Conservation (phyloP, 2,329 filamentous ascomycete genomes). For the Aspergillus ochraceoroseus region DNA sequence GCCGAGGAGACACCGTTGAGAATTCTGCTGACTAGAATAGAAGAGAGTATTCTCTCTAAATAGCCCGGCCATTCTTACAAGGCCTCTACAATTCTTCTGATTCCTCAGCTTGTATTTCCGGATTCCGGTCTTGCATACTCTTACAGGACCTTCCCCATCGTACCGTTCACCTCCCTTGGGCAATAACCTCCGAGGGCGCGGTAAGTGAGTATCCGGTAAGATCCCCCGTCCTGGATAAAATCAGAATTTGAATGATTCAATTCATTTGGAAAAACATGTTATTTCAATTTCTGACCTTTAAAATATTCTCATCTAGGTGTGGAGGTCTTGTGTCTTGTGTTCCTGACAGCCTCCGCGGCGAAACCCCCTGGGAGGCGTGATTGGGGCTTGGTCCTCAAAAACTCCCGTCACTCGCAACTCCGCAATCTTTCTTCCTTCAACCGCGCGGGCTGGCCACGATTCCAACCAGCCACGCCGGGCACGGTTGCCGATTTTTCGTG, state of each 20-base stretch:
- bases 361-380: conserved; percentile 27
- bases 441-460: conserved; percentile 32
- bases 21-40: conserved; percentile 1
- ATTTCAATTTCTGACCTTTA: conserved; percentile 7
- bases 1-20: background rate
- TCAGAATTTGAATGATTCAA: conserved; percentile 3
- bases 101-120: background rate
- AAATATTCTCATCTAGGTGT: conserved; percentile 8
- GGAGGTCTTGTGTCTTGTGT: conserved; percentile 15
- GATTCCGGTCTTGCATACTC: background rate
- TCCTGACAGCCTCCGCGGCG: conserved; percentile 19
- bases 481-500: conserved; percentile 27
- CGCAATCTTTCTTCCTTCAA: conserved; percentile 28
- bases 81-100: background rate
- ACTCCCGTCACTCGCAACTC: conserved; percentile 25
- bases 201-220: conserved; percentile 11
- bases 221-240: background rate
- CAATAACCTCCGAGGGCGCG: conserved; percentile 4
- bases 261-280: background rate
- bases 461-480: conserved; percentile 31
- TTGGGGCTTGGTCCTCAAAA: conserved; percentile 26
- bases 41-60: background rate
- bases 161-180: conserved; percentile 4
- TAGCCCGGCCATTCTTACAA: background rate
- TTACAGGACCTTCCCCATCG: background rate